Conservation (phyloP, 176 grass and related monocot species). For the Rhipidocladum racemiflorum region DNA sequence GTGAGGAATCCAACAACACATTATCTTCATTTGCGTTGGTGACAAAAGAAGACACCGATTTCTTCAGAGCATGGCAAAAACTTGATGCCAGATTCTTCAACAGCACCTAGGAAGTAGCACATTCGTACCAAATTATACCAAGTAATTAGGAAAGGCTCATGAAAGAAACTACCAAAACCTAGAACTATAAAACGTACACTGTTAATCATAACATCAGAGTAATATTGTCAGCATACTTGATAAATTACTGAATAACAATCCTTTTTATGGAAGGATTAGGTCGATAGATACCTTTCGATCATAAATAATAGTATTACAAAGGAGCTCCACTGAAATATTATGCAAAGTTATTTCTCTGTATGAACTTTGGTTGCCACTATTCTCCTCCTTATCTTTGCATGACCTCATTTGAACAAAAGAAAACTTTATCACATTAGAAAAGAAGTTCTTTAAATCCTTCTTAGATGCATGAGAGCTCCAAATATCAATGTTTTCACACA, state of each 20-base stretch:
- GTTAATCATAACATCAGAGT: background rate
- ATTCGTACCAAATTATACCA: slow-evolving; percentile 30
- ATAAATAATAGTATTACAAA: slow-evolving; percentile 77
- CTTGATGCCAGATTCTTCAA: slow-evolving; percentile 67
- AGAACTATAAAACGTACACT: slow-evolving; percentile 11
- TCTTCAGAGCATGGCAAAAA: slow-evolving; percentile 62
- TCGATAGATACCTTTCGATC: slow-evolving; percentile 64
- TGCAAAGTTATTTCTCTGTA: slow-evolving; percentile 48
- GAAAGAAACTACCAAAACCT: background rate
- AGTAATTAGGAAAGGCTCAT: background rate
- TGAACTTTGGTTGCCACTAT: slow-evolving; percentile 25
- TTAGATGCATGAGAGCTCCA: slow-evolving; percentile 73
- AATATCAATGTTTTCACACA: slow-evolving; percentile 85
- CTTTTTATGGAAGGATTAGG: slow-evolving; percentile 15
- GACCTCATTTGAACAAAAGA: slow-evolving; percentile 37
- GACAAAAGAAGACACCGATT: slow-evolving; percentile 44
- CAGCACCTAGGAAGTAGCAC: slow-evolving; percentile 49
- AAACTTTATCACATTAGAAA: slow-evolving; percentile 66
- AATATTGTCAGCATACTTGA: background rate
- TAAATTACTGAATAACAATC: background rate
- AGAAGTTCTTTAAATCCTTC: slow-evolving; percentile 71
- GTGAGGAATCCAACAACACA: slow-evolving; percentile 44
- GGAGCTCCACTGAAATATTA: slow-evolving; percentile 61
- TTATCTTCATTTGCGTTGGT: slow-evolving; percentile 38
- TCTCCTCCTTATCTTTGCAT: slow-evolving; percentile 20